phyloP scores from a whole-genome alignment of 345 rosid genomes.

The Eucalyptus pauciflora region DNA sequence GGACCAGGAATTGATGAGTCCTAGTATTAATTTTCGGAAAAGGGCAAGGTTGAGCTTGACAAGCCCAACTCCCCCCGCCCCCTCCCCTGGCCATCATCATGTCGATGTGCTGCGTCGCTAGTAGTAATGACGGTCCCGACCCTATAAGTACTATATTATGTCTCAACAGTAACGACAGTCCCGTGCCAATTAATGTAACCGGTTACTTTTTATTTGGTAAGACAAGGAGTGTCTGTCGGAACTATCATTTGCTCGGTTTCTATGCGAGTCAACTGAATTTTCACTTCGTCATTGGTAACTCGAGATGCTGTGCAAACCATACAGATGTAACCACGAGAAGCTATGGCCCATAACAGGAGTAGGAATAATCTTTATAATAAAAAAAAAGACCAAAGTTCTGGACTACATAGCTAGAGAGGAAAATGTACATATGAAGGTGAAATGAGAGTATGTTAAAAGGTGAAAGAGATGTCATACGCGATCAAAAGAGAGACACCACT shows the following conservation, averaged over 20 bases:
- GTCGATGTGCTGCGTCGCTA: background rate
- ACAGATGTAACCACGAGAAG: background rate
- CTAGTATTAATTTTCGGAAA: too few species aligned
- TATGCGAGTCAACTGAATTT: background rate
- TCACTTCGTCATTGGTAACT: background rate
- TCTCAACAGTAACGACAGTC: background rate
- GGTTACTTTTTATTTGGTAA: background rate
- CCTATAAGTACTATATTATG: background rate
- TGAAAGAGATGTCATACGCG: background rate
- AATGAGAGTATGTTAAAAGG: background rate
- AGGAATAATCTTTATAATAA: background rate
- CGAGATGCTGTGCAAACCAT: background rate
- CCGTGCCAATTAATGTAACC: background rate
- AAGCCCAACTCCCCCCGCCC: background rate
- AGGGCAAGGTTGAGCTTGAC: background rate
- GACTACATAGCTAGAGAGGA: background rate
- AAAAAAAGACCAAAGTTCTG: background rate
- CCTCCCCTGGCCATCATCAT: background rate
- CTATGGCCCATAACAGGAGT: background rate
- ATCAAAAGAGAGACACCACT: background rate
- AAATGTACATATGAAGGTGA: background rate
- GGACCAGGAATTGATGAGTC: rapidly evolving
- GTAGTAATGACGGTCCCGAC: background rate
- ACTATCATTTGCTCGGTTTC: background rate
- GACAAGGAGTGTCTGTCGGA: background rate